Evolutionary conservation across 345 rosid genomes (phyloP).

Genomic region (Eucalyptus sp.): DNA sequence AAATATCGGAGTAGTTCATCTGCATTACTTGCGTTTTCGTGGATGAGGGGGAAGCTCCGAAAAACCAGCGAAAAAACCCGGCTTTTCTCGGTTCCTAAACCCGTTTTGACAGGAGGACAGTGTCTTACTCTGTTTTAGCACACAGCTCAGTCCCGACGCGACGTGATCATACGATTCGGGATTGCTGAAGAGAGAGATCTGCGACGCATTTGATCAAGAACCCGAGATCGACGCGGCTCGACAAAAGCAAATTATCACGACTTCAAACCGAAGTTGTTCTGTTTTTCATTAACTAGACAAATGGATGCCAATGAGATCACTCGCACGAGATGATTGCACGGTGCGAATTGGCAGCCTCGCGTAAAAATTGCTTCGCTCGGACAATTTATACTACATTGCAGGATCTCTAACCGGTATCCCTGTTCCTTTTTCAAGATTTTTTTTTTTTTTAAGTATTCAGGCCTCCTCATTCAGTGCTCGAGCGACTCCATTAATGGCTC

Average conservation of each 20-base stretch:
- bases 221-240: neutral
- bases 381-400: neutral
- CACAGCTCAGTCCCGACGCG: neutral
- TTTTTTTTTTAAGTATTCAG: neutral
- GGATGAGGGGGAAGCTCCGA: neutral
- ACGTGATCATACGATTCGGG: neutral
- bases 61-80: neutral
- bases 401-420: neutral
- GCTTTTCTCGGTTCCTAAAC: neutral
- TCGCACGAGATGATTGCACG: too few species aligned
- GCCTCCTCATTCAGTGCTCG: neutral
- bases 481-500: neutral
- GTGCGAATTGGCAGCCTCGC: too few species aligned
- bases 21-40: neutral
- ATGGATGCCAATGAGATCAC: neutral
- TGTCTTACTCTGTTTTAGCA: neutral
- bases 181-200: neutral
- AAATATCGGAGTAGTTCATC: neutral
- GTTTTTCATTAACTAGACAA: neutral
- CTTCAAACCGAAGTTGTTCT: neutral
- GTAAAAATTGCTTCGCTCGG: too few species aligned
- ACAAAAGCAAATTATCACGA: neutral
- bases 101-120: neutral
- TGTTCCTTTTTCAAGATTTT: neutral
- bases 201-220: neutral